phyloP scores from a whole-genome alignment of 2,329 filamentous ascomycete species.

The Grosmannia clavigera region DNA sequence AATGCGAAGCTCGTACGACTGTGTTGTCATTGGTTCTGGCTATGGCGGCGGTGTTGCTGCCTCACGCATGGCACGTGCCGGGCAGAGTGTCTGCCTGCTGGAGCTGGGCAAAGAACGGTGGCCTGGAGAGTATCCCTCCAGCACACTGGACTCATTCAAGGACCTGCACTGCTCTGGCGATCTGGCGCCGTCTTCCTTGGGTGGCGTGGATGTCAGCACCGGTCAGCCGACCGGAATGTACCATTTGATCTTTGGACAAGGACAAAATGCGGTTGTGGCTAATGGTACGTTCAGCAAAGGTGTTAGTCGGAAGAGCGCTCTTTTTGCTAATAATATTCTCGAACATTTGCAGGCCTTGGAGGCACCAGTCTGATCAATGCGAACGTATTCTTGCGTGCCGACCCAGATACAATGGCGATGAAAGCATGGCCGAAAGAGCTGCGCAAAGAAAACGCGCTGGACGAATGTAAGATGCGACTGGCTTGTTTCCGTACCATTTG shows the following conservation, averaged over 20 bases:
- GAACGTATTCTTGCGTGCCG: constrained; percentile 52
- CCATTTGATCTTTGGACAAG: constrained; percentile 49
- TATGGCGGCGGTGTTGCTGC: constrained; percentile 58
- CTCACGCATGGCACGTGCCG: constrained; percentile 48
- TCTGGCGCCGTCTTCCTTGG: constrained; percentile 27
- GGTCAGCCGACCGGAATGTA: constrained; percentile 50
- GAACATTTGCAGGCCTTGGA: constrained; percentile 37
- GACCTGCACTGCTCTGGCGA: constrained; percentile 46
- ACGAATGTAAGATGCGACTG: constrained; percentile 31
- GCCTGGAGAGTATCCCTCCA: constrained; percentile 52
- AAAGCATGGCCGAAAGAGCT: constrained; percentile 48
- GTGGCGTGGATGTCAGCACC: constrained; percentile 29
- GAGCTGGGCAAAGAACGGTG: constrained; percentile 53
- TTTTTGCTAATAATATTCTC: neutral
- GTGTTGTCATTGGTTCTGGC: constrained; percentile 55
- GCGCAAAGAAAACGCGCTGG: constrained; percentile 27
- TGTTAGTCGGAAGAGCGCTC: neutral
- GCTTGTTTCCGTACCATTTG: neutral
- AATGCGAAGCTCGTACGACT: constrained; percentile 47
- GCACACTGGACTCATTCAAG: constrained; percentile 29
- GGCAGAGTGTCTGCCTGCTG: constrained; percentile 49
- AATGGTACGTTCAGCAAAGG: constrained; percentile 27
- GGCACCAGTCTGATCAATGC: constrained; percentile 56
- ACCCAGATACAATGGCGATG: constrained; percentile 38
- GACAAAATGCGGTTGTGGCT: constrained; percentile 49